Evolutionary conservation across 2,329 filamentous ascomycete species (phyloP).

Genomic region (Pestalotiopsis fici): DNA sequence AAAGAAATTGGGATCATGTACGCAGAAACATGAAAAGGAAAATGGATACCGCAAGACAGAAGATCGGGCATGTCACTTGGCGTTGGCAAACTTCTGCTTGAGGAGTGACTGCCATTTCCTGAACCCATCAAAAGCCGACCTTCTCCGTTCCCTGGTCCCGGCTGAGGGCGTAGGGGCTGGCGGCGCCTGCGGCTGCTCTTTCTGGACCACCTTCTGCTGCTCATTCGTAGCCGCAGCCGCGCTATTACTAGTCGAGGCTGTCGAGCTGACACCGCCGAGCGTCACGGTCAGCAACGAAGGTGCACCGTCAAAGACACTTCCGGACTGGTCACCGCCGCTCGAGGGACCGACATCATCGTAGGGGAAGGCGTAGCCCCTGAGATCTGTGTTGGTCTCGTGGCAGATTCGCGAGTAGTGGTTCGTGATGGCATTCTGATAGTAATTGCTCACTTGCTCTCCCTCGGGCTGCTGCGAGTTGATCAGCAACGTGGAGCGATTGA

Average conservation of each 20-base stretch:
- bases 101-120: neutral
- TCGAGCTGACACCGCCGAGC: conserved; percentile 44
- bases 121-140: neutral
- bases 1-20: neutral
- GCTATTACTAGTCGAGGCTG: neutral
- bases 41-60: neutral
- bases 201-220: neutral
- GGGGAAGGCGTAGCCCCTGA: conserved; percentile 69
- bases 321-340: conserved; percentile 60
- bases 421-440: conserved; percentile 56
- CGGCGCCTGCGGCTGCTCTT: neutral
- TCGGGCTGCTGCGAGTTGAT: conserved; percentile 52
- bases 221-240: neutral
- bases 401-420: conserved; percentile 70
- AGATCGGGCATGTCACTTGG: neutral
- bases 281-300: conserved; percentile 58
- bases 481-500: conserved; percentile 73
- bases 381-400: conserved; percentile 60
- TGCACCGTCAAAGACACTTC: conserved; percentile 58
- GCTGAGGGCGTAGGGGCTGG: neutral
- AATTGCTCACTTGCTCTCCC: conserved; percentile 46
- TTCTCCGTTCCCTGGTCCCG: neutral
- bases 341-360: conserved; percentile 68
- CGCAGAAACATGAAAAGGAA: neutral
- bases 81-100: neutral